Evolutionary conservation across 2,329 filamentous ascomycete genomes (phyloP).

Genomic region (Oidium heveae): DNA sequence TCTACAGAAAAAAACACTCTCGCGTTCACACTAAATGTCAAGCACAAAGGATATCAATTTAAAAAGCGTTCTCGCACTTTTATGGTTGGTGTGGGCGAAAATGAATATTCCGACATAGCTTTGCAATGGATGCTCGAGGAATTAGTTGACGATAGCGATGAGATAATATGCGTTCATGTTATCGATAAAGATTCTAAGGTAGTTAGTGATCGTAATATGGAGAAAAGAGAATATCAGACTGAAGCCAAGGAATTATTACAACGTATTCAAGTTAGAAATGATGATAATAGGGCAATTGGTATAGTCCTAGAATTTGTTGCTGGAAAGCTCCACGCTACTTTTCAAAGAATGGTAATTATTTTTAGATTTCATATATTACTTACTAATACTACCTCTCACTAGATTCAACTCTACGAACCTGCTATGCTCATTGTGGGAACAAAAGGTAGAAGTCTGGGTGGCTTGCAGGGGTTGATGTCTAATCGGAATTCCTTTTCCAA

Average conservation of each 20-base stretch:
- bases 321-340: slow-evolving; percentile 45
- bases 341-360: slow-evolving; percentile 41
- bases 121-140: slow-evolving; percentile 53
- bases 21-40: slow-evolving; percentile 44
- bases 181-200: slow-evolving; percentile 47
- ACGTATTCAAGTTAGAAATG: slow-evolving; percentile 42
- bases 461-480: slow-evolving; percentile 42
- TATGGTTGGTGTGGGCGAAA: slow-evolving; percentile 46
- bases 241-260: slow-evolving; percentile 40
- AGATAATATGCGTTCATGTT: slow-evolving; percentile 47
- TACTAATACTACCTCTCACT: slow-evolving; percentile 4
- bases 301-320: slow-evolving; percentile 47
- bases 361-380: background rate
- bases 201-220: slow-evolving; percentile 30
- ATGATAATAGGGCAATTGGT: slow-evolving; percentile 44
- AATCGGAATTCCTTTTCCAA: slow-evolving; percentile 39
- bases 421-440: slow-evolving; percentile 50
- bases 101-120: slow-evolving; percentile 51
- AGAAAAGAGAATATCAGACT: slow-evolving; percentile 33
- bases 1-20: slow-evolving; percentile 30
- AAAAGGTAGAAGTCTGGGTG: slow-evolving; percentile 38
- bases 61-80: slow-evolving; percentile 44
- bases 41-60: slow-evolving; percentile 46
- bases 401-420: slow-evolving; percentile 52
- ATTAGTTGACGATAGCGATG: slow-evolving; percentile 52